These are phyloP conservation scores for Luvunga scandens DNA, from an alignment of 345 rosid species.

Conservation along the genomic window DNA sequence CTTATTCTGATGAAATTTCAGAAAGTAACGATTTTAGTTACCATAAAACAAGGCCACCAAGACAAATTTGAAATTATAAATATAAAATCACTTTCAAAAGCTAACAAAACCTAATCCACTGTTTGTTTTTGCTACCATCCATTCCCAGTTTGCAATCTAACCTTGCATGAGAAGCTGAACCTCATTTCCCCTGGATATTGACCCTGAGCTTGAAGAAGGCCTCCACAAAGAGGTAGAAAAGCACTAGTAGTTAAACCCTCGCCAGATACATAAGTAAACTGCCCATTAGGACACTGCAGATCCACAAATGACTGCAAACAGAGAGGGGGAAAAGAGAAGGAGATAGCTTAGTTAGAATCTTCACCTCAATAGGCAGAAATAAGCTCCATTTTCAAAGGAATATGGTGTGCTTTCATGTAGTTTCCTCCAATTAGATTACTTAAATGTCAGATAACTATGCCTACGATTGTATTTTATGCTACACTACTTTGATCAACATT, in stretches of 20 bases:
- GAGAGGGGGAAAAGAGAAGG: slow-evolving; percentile 2
- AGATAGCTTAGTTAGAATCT: slow-evolving; percentile 3
- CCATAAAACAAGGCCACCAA: neutral
- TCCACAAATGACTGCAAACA: slow-evolving; percentile 79
- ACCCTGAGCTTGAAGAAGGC: slow-evolving; percentile 97
- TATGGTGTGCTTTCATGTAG: neutral
- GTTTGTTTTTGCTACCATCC: neutral
- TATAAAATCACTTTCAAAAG: neutral
- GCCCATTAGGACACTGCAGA: slow-evolving; percentile 94
- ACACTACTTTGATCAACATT: too few relatives aligned
- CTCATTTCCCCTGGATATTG: slow-evolving; percentile 99
- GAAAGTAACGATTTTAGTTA: slow-evolving; percentile 14
- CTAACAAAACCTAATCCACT: neutral
- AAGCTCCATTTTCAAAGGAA: neutral
- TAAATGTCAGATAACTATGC: too few relatives aligned
- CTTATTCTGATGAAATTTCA: slow-evolving; percentile 55
- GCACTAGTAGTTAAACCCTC: slow-evolving; percentile 94
- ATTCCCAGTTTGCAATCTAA: slow-evolving; percentile 20
- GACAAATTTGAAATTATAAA: neutral
- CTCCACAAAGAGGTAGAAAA: slow-evolving; percentile 75
- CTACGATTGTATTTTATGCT: too few relatives aligned
- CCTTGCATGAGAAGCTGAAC: slow-evolving; percentile 88
- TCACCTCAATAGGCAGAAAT: neutral
- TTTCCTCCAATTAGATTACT: too few relatives aligned
- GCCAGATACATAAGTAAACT: slow-evolving; percentile 81